These are phyloP conservation scores for Microbotryomycetes sp. DNA, from an alignment of 1,284 basidiomycete species.

Conservation along the genomic window DNA sequence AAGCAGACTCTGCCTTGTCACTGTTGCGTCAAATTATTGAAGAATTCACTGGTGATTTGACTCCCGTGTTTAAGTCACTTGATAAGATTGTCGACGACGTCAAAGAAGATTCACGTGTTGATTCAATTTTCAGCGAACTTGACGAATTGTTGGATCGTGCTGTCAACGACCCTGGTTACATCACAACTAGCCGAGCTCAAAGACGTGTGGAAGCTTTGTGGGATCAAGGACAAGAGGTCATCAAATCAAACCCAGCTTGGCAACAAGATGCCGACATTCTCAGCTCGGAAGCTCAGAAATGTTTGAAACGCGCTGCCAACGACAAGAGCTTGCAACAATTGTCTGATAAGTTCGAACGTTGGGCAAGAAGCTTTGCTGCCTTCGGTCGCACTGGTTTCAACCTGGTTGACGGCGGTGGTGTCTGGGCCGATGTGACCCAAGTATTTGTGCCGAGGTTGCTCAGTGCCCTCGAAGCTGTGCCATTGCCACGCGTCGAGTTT, in stretches of 20 bases:
- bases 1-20: conserved; percentile 11
- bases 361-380: conserved; percentile 16
- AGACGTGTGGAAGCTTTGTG: conserved; percentile 42
- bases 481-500: conserved; percentile 47
- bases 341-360: conserved; percentile 16
- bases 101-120: conserved; percentile 42
- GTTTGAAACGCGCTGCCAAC: conserved; percentile 18
- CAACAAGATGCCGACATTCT: background rate
- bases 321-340: conserved; percentile 24
- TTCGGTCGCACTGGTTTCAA: conserved; percentile 21
- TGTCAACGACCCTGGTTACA: conserved; percentile 43
- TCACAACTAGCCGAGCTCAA: conserved; percentile 43
- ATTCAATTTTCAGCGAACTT: conserved; percentile 42
- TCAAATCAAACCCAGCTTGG: conserved; percentile 23
- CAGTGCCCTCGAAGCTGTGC: conserved; percentile 46
- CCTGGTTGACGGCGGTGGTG: conserved; percentile 19
- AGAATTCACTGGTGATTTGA: conserved; percentile 42
- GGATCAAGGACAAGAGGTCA: conserved; percentile 34
- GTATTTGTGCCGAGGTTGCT: conserved; percentile 46
- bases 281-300: conserved; percentile 14
- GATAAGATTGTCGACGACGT: conserved; percentile 45
- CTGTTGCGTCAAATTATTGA: conserved; percentile 33
- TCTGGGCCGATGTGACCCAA: conserved; percentile 43
- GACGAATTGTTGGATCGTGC: conserved; percentile 41
- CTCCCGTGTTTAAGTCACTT: conserved; percentile 41